A percentile compares a stretch with the other conserved stretches of the same genome.
Evolutionary conservation across 1,139 yeast genomes (phyloP).

Genomic region (Fermentozyma sake): DNA sequence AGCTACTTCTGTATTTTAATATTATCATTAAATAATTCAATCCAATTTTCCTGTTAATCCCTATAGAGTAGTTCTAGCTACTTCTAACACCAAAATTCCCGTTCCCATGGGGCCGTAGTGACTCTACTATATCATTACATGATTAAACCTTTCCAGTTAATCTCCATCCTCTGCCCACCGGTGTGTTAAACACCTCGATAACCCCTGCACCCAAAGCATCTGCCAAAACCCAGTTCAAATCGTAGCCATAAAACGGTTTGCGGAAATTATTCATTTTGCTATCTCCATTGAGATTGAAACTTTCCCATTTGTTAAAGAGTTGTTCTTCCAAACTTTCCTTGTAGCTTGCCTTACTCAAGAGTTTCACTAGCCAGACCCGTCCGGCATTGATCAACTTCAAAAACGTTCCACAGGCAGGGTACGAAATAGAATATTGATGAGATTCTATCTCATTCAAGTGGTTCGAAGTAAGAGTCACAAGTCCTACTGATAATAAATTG

Average conservation of each 20-base stretch:
- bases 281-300: constrained; percentile 22
- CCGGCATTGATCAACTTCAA: constrained; percentile 45
- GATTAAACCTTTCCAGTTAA: constrained; percentile 44
- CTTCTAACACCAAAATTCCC: too few species aligned
- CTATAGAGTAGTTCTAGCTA: too few species aligned
- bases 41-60: too few species aligned
- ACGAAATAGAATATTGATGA: constrained; percentile 46
- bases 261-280: constrained; percentile 42
- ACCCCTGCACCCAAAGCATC: constrained; percentile 68
- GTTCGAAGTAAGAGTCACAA: constrained; percentile 48
- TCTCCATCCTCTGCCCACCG: constrained; percentile 69
- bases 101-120: too few species aligned
- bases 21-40: too few species aligned
- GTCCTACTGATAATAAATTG: constrained; percentile 46
- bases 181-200: constrained; percentile 62
- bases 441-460: constrained; percentile 44
- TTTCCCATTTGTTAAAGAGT: constrained; percentile 49
- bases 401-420: constrained; percentile 61
- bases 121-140: too few species aligned
- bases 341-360: constrained; percentile 39
- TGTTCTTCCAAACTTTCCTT: constrained; percentile 52
- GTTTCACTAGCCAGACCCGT: constrained; percentile 47
- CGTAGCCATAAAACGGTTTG: constrained; percentile 57
- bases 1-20: too few species aligned
- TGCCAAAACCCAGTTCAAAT: constrained; percentile 59